A percentile compares a stretch with the other conserved stretches of the same genome.
Evolutionary conservation across 2,329 filamentous ascomycete species (phyloP).

Genomic region (Ploettnerulaceae sp.): DNA sequence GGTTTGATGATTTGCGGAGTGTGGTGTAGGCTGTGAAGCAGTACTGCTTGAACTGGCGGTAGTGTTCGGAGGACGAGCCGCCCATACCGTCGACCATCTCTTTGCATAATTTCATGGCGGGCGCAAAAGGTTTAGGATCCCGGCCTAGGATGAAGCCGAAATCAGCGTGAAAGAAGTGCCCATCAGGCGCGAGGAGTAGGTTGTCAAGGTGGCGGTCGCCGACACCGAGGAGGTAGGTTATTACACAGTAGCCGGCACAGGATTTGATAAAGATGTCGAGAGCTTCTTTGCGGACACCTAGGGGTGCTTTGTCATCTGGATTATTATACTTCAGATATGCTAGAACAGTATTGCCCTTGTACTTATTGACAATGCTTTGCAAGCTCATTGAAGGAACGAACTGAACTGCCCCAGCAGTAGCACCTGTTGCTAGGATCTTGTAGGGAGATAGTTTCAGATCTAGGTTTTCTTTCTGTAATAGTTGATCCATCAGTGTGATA

Average conservation of each 20-base stretch:
- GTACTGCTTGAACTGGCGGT: conserved; percentile 87
- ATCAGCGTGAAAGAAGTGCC: conserved; percentile 96
- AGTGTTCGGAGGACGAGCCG: conserved; percentile 73
- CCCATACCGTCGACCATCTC: conserved; percentile 99
- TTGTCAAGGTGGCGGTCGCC: conserved; percentile 96
- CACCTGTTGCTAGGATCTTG: conserved; percentile 89
- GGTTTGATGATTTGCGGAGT: conserved; percentile 78
- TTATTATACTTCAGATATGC: conserved; percentile 87
- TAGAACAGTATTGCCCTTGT: conserved; percentile 68
- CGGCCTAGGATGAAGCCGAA: conserved; percentile 97
- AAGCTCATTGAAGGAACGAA: conserved; percentile 86
- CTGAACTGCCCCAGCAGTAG: conserved; percentile 84
- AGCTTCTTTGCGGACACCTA: conserved; percentile 85
- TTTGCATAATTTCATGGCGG: conserved; percentile 92
- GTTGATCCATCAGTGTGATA: conserved; percentile 94
- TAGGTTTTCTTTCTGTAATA: conserved; percentile 91
- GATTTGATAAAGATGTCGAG: conserved; percentile 95
- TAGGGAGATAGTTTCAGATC: conserved; percentile 94
- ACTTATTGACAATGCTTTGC: conserved; percentile 77
- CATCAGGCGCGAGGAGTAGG: conserved; percentile 81
- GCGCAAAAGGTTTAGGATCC: conserved; percentile 95
- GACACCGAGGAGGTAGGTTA: conserved; percentile 95
- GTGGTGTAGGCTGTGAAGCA: conserved; percentile 94
- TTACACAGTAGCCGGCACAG: conserved; percentile 96
- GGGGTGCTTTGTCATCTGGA: conserved; percentile 72